Base-by-base conservation (phyloP, 306 rosid species). In the Vicia sativa region DNA sequence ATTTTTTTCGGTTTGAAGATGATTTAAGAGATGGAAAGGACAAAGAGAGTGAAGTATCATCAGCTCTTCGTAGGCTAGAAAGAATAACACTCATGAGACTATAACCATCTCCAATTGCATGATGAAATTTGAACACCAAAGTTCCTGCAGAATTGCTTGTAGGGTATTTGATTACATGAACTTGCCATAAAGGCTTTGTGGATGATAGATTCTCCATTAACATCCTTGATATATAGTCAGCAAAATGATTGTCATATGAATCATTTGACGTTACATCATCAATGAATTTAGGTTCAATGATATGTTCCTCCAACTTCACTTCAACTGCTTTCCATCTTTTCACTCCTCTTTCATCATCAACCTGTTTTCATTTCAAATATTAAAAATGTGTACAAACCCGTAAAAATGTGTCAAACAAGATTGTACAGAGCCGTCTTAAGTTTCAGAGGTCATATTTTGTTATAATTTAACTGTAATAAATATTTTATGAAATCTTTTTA, bases 71-170 rank as follows among this genome's bases (percentile, higher is more conserved):
- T 0, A 78, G 48, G 31, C 26, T 76, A 6, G 89, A 73, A 56
- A 81, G 73, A 19, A 84, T 70, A 37, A 64, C 35, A 28, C 78
- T 58, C 85, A 83, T 76, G 13, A 79, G 55, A 10, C 77, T 57
- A 73, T 64, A 83, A 16, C 82, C 84, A 79, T 83, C 85, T 4
- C 80, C 87, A 61, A 83, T 76, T 3, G 87, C 68, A 67, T 80
- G 87, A 54, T 80, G 85, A 57, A 80, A 19, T 72, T 61, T 61
- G 76, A 72, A 13, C 4, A 72, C 7, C n/a, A 72, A 3, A 13
- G 42, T 61, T 23, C 62, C 76, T 0, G 11, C 29, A 9, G 62
- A 48, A 5, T 48, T 48, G n/a, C 13, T 60, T 25, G 23, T 70
- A 1, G 58, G 67, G 25, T 70, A 70, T 58, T 70, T 70, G 11